A percentile compares a stretch with the other conserved stretches of the same genome.
phyloP scores from a whole-genome alignment of 1,284 basidiomycete species.

The Ustilago tritici region DNA sequence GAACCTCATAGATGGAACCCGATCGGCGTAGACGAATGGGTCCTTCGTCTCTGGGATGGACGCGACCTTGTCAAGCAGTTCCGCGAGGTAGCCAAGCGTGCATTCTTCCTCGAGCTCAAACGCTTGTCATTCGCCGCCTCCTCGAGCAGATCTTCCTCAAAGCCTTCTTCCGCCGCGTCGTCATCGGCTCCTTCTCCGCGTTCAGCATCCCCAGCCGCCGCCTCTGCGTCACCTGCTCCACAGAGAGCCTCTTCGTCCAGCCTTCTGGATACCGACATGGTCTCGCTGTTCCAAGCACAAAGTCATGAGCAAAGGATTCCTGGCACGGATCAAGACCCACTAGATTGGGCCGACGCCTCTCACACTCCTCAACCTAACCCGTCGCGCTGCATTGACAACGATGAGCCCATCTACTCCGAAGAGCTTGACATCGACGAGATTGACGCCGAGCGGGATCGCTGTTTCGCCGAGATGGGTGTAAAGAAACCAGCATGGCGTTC shows the following conservation, averaged over 20 bases:
- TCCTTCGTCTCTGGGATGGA: constrained; percentile 53
- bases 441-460: constrained; percentile 44
- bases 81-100: constrained; percentile 42
- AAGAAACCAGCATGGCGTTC: constrained; percentile 42
- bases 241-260: constrained; percentile 3
- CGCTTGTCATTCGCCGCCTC: constrained; percentile 31
- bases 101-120: constrained; percentile 54
- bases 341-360: constrained; percentile 48
- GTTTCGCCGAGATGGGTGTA: constrained; percentile 53
- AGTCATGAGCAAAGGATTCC: constrained; percentile 29
- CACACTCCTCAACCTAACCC: constrained; percentile 24
- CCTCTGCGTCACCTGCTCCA: background rate
- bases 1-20: constrained; percentile 43
- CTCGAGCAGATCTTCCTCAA: constrained; percentile 18
- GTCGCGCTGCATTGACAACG: constrained; percentile 26
- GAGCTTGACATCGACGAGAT: constrained; percentile 53
- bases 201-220: constrained; percentile 18
- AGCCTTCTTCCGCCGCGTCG: constrained; percentile 19
- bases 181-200: constrained; percentile 23
- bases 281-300: constrained; percentile 32
- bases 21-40: constrained; percentile 57
- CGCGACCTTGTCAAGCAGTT: constrained; percentile 51
- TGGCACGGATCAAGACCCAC: constrained; percentile 43
- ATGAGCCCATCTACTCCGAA: constrained; percentile 50
- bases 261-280: constrained; percentile 41